A percentile compares a stretch with the other conserved stretches of the same genome.
These are phyloP conservation scores for Cladosporium sp. DNA, from an alignment of 2,329 filamentous ascomycete species.

Conservation along the genomic window DNA sequence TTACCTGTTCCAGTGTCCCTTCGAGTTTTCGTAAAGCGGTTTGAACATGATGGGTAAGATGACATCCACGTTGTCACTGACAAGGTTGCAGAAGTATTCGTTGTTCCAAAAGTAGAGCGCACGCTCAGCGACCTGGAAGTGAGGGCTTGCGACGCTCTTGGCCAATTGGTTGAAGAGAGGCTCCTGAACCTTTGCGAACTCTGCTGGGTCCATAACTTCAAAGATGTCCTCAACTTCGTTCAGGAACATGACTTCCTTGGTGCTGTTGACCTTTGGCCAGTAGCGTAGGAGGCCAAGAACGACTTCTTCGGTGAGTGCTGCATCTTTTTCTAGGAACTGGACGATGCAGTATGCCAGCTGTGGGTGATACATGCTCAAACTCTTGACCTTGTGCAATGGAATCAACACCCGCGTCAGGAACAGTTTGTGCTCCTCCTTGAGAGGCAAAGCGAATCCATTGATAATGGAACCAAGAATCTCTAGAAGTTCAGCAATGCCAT, in stretches of 20 bases:
- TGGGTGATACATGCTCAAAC: slow-evolving; percentile 98
- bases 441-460: slow-evolving; percentile 92
- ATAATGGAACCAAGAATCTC: slow-evolving; percentile 98
- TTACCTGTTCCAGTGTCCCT: slow-evolving; percentile 97
- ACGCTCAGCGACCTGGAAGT: slow-evolving; percentile 97
- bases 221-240: slow-evolving; percentile 99
- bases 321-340: slow-evolving; percentile 97
- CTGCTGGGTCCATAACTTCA: slow-evolving; percentile 97
- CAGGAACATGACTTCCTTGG: slow-evolving; percentile 99
- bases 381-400: slow-evolving; percentile 96
- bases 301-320: slow-evolving; percentile 94
- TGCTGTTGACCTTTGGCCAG: slow-evolving; percentile 99
- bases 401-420: slow-evolving; percentile 92
- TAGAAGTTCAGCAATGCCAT: slow-evolving; percentile 92
- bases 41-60: slow-evolving; percentile 99
- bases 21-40: slow-evolving; percentile 96
- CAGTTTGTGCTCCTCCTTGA: slow-evolving; percentile 98
- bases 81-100: slow-evolving; percentile 98
- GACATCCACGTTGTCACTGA: slow-evolving; percentile 98
- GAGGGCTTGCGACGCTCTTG: slow-evolving; percentile 95
- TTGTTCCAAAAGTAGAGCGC: slow-evolving; percentile 99
- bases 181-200: slow-evolving; percentile 98
- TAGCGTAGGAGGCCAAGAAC: slow-evolving; percentile 92
- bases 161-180: slow-evolving; percentile 95
- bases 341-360: slow-evolving; percentile 98